phyloP scores from a whole-genome alignment of 805 yeast species.

The Candida methanosorbosa region DNA sequence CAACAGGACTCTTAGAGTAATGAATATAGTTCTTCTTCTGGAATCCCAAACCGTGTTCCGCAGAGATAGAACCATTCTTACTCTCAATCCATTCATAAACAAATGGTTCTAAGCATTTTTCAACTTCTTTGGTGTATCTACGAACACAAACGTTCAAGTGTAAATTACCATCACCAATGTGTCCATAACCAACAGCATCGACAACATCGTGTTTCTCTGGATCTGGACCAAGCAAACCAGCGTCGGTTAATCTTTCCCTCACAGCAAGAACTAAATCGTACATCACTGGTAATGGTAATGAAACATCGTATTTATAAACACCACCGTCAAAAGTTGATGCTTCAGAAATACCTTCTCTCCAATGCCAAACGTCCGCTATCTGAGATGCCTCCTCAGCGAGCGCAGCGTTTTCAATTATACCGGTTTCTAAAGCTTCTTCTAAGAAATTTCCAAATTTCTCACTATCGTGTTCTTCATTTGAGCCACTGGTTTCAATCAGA shows the following conservation, averaged over 20 bases:
- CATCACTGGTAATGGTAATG: slow-evolving; percentile 74
- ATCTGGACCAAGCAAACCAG: slow-evolving; percentile 54
- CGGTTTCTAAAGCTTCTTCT: slow-evolving; percentile 79
- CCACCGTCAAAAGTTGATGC: slow-evolving; percentile 83
- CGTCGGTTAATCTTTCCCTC: slow-evolving; percentile 47
- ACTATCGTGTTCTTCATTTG: slow-evolving; percentile 88
- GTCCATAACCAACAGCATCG: slow-evolving; percentile 95
- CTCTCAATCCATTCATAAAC: slow-evolving; percentile 82
- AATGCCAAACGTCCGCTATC: slow-evolving; percentile 73
- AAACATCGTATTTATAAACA: slow-evolving; percentile 94
- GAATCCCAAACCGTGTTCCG: slow-evolving; percentile 97
- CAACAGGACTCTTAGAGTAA: slow-evolving; percentile 69
- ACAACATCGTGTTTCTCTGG: slow-evolving; percentile 66
- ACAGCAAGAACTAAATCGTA: slow-evolving; percentile 78
- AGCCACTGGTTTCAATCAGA: slow-evolving; percentile 92
- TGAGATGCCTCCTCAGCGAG: slow-evolving; percentile 95
- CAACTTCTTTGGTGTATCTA: slow-evolving; percentile 71
- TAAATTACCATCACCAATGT: slow-evolving; percentile 93
- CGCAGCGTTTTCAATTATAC: slow-evolving; percentile 82
- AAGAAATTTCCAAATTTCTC: slow-evolving; percentile 79
- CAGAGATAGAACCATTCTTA: slow-evolving; percentile 82
- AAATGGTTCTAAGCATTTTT: slow-evolving; percentile 81
- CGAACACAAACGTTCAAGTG: slow-evolving; percentile 91
- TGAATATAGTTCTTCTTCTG: slow-evolving; percentile 88
- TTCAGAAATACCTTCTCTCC: slow-evolving; percentile 95